Evolutionary conservation across 306 rosid genomes (phyloP).

Genomic region (Chamaecrista fasciculata): DNA sequence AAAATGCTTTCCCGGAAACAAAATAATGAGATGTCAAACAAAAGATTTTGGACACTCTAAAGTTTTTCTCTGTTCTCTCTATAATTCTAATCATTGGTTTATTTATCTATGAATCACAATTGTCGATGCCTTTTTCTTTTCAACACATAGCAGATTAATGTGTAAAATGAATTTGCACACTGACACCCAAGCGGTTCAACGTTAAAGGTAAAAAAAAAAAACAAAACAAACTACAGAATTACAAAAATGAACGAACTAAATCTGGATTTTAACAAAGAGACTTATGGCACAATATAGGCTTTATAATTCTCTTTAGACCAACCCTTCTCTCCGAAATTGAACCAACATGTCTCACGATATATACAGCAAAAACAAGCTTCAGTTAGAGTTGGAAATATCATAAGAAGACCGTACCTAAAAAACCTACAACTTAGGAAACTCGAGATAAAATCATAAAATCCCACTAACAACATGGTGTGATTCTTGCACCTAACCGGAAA

Average conservation of each 20-base stretch:
- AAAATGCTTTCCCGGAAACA: background rate
- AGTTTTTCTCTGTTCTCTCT: too few species aligned
- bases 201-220: too few species aligned
- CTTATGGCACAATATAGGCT: background rate
- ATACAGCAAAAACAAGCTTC: conserved; percentile 5
- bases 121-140: too few species aligned
- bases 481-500: background rate
- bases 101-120: too few species aligned
- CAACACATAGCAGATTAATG: too few species aligned
- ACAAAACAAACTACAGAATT: too few species aligned
- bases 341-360: background rate
- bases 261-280: too few species aligned
- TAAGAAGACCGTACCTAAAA: conserved; percentile 9
- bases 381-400: conserved; percentile 20
- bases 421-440: background rate
- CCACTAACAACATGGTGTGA: background rate
- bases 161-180: too few species aligned
- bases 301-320: background rate
- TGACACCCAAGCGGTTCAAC: too few species aligned
- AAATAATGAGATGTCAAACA: background rate
- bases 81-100: too few species aligned
- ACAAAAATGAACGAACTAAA: too few species aligned
- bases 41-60: too few species aligned
- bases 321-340: background rate
- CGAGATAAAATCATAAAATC: background rate